A percentile compares a stretch with the other conserved stretches of the same genome.
phyloP scores from a whole-genome alignment of 768 basidiomycete genomes.

The Tylopilus sp. region DNA sequence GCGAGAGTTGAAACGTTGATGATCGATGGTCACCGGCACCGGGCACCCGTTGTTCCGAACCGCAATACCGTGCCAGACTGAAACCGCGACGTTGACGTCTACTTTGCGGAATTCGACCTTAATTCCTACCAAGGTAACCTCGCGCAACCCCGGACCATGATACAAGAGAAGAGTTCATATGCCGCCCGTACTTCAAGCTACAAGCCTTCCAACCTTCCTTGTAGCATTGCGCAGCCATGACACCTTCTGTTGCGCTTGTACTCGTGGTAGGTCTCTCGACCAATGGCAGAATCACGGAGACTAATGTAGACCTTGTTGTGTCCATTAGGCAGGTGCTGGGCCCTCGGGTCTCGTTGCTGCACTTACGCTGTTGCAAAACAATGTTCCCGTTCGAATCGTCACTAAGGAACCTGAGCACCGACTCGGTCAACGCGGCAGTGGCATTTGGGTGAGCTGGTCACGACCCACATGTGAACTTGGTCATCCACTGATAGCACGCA shows the following conservation, averaged over 20 bases:
- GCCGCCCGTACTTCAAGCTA: neutral
- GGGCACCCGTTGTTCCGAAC: too few relatives aligned
- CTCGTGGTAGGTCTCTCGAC: slow-evolving; percentile 15
- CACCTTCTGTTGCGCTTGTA: slow-evolving; percentile 10
- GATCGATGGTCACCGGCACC: too few relatives aligned
- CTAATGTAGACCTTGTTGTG: neutral
- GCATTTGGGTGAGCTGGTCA: slow-evolving; percentile 37
- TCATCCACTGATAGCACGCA: neutral
- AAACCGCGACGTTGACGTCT: too few relatives aligned
- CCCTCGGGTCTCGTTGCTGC: slow-evolving; percentile 32
- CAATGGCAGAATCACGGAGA: neutral
- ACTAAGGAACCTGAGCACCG: slow-evolving; percentile 40
- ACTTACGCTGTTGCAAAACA: slow-evolving; percentile 38
- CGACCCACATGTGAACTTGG: neutral
- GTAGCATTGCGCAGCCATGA: slow-evolving; percentile 5
- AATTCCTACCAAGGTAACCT: too few relatives aligned
- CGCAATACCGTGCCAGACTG: too few relatives aligned
- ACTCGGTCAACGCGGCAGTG: slow-evolving; percentile 38
- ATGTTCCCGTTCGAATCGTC: slow-evolving; percentile 49
- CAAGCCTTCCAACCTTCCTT: neutral
- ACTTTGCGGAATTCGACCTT: too few relatives aligned
- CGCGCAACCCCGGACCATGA: too few relatives aligned
- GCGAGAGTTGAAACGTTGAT: too few relatives aligned
- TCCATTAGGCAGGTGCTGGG: slow-evolving; percentile 25
- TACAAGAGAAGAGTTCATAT: neutral